Conservation (phyloP, 2,329 filamentous ascomycete genomes). For the Tolypocladium capitatum region DNA sequence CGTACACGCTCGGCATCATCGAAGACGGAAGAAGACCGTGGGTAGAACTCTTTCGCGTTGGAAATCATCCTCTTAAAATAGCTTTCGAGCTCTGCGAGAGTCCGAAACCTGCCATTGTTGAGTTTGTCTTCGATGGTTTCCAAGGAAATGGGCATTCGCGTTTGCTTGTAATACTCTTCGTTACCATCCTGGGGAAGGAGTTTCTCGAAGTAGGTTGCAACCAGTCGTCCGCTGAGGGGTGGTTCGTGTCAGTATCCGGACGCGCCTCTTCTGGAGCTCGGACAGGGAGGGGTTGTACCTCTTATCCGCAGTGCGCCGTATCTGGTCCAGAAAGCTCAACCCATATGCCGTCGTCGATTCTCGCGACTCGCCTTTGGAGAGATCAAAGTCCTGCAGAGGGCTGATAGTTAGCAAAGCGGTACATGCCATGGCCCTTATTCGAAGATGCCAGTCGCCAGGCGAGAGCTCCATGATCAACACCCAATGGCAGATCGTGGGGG, state of each 20-base stretch:
- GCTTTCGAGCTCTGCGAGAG: conserved; percentile 62
- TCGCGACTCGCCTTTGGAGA: conserved; percentile 44
- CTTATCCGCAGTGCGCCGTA: conserved; percentile 69
- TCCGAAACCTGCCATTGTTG: conserved; percentile 52
- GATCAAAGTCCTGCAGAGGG: conserved; percentile 26
- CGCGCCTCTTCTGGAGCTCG: neutral
- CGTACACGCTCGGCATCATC: conserved; percentile 78
- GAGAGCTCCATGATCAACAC: neutral
- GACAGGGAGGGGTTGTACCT: conserved; percentile 40
- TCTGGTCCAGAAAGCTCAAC: conserved; percentile 58
- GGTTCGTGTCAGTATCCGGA: conserved; percentile 7
- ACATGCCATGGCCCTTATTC: neutral
- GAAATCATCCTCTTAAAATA: conserved; percentile 79
- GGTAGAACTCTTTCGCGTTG: conserved; percentile 77
- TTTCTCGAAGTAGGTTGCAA: conserved; percentile 62
- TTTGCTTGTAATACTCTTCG: conserved; percentile 65
- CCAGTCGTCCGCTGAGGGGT: conserved; percentile 48
- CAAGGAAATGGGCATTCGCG: conserved; percentile 66
- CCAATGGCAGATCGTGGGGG: neutral
- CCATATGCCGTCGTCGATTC: conserved; percentile 61
- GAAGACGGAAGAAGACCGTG: conserved; percentile 57
- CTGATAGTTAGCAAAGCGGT: neutral
- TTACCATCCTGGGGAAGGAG: conserved; percentile 52
- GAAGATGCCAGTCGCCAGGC: neutral
- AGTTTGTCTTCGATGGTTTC: conserved; percentile 66